phyloP scores from a whole-genome alignment of 208 protist genomes.

The Balamuthia mandrillaris region DNA sequence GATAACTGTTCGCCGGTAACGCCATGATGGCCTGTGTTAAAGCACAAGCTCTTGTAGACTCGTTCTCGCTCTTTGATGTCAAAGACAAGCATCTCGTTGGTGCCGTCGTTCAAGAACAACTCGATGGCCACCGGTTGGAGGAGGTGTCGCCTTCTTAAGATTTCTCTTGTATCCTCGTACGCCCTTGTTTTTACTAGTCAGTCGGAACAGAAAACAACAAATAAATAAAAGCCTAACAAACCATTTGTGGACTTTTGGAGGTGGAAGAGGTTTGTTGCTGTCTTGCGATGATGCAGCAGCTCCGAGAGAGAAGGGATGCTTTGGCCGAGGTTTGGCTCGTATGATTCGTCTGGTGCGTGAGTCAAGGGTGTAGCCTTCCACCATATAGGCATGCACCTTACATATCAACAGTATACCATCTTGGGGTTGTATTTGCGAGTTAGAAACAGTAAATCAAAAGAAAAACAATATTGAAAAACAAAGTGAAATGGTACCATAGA shows the following conservation, averaged over 20 bases:
- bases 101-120: slow-evolving; percentile 80
- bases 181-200: neutral
- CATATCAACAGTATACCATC: neutral
- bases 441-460: neutral
- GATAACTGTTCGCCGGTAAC: slow-evolving; percentile 6
- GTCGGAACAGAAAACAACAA: neutral
- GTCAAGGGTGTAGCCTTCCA: slow-evolving; percentile 14
- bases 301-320: no score
- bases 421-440: neutral
- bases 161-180: slow-evolving; percentile 24
- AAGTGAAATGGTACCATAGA: no score
- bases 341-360: no score
- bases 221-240: neutral
- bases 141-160: slow-evolving; percentile 68
- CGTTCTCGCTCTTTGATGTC: neutral
- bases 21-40: slow-evolving; percentile 18
- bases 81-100: slow-evolving; percentile 85
- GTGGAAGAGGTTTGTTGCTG: no score
- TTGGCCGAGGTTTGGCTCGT: no score
- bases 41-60: slow-evolving; percentile 41
- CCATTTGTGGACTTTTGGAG: no score
- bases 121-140: slow-evolving; percentile 86
- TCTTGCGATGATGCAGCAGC: no score
- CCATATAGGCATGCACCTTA: neutral
- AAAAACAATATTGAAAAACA: neutral